phyloP scores from a whole-genome alignment of 768 basidiomycete genomes.

The Leccinum variicolor region DNA sequence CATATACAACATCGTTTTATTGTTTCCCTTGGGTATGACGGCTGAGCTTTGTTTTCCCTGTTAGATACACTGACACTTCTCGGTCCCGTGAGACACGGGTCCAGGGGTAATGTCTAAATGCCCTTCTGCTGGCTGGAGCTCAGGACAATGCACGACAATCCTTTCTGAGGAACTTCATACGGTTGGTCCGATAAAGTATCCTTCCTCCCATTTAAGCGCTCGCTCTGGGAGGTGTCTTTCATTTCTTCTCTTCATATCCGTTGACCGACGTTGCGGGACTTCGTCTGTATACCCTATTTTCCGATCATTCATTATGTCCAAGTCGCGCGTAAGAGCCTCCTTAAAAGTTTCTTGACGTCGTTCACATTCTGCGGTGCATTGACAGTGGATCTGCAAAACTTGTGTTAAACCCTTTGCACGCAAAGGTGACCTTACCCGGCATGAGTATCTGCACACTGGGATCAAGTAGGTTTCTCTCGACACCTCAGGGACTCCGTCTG shows the following conservation, averaged over 20 bases:
- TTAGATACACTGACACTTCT: conserved; percentile 5
- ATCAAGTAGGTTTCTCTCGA: conserved; percentile 39
- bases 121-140: neutral
- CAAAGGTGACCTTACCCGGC: conserved; percentile 60
- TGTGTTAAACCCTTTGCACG: conserved; percentile 53
- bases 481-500: neutral
- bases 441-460: conserved; percentile 47
- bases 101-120: conserved; percentile 4
- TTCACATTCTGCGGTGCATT: neutral
- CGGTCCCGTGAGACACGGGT: conserved; percentile 8
- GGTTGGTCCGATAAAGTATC: conserved; percentile 9
- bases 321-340: conserved; percentile 21
- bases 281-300: conserved; percentile 33
- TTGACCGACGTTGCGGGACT: conserved; percentile 43
- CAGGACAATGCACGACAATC: conserved; percentile 23
- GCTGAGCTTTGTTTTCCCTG: conserved; percentile 23
- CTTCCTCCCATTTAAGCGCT: conserved; percentile 19
- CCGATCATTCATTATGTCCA: conserved; percentile 2
- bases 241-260: conserved; percentile 12
- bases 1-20: conserved; percentile 14
- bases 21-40: conserved; percentile 15
- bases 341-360: neutral
- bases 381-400: conserved; percentile 38
- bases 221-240: neutral
- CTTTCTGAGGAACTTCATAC: conserved; percentile 7